These are phyloP conservation scores for Astrocystis sublimbata DNA, from an alignment of 495 filamentous ascomycete species.

Conservation along the genomic window DNA sequence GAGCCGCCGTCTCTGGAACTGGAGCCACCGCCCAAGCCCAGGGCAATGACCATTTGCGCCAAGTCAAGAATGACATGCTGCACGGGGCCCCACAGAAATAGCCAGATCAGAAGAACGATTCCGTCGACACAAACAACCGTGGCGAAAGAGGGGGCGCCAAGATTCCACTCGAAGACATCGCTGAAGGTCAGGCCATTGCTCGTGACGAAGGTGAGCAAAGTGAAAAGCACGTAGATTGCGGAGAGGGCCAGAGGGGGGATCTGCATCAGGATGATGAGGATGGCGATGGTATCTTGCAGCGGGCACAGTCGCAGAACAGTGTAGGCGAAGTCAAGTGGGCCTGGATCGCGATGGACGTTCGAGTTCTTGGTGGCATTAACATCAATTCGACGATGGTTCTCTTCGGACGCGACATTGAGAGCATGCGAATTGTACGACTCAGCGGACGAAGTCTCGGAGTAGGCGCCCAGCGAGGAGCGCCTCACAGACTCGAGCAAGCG, in stretches of 20 bases:
- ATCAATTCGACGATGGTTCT: conserved; percentile 59
- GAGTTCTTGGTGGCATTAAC: conserved; percentile 68
- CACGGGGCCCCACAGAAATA: conserved; percentile 85
- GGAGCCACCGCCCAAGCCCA: conserved; percentile 86
- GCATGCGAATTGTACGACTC: conserved; percentile 43
- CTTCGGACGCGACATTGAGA: conserved; percentile 44
- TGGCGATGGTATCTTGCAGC: conserved; percentile 93
- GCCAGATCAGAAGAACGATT: conserved; percentile 79
- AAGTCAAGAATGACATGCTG: conserved; percentile 89
- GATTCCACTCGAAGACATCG: conserved; percentile 53
- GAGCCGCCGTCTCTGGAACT: conserved; percentile 72
- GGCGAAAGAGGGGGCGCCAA: conserved; percentile 69
- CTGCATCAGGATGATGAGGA: conserved; percentile 95
- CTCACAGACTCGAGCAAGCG: conserved; percentile 42
- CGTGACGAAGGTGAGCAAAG: conserved; percentile 87
- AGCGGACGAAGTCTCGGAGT: conserved; percentile 52
- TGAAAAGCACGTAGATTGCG: conserved; percentile 90
- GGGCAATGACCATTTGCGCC: conserved; percentile 94
- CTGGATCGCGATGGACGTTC: conserved; percentile 59
- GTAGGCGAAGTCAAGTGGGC: conserved; percentile 69
- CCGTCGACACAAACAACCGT: conserved; percentile 82
- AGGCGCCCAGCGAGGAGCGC: conserved; percentile 46
- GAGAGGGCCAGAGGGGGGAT: conserved; percentile 90
- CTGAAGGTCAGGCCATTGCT: conserved; percentile 53
- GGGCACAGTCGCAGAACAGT: conserved; percentile 91